These are phyloP conservation scores for Claviceps sp. DNA, from an alignment of 2,329 filamentous ascomycete species.

Conservation along the genomic window DNA sequence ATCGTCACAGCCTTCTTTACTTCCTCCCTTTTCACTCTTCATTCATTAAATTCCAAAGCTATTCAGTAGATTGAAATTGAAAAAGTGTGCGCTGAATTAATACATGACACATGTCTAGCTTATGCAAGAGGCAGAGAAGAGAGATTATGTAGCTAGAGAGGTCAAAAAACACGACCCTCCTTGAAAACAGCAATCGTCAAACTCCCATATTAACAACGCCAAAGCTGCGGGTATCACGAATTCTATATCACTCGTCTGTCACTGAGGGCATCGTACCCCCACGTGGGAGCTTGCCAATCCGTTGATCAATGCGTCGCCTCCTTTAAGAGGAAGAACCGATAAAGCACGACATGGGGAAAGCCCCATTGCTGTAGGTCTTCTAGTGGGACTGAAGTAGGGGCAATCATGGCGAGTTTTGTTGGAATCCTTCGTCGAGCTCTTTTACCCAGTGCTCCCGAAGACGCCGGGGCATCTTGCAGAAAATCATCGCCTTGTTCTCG, in stretches of 20 bases:
- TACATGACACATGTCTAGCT: too few relatives aligned
- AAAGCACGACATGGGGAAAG: not conserved
- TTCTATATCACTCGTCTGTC: constrained; percentile 5
- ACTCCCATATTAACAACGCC: constrained; percentile 9
- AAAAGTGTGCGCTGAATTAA: too few relatives aligned
- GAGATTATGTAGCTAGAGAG: not conserved
- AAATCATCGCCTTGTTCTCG: constrained; percentile 46
- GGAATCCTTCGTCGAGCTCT: constrained; percentile 28
- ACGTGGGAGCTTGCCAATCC: not conserved
- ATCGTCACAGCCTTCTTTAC: too few relatives aligned
- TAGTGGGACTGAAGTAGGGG: not conserved
- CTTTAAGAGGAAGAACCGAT: not conserved
- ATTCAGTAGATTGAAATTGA: too few relatives aligned
- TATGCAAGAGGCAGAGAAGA: not conserved
- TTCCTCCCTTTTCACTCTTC: too few relatives aligned
- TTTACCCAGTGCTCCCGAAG: constrained; percentile 44
- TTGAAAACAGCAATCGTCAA: not conserved
- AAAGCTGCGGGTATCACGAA: constrained; percentile 12
- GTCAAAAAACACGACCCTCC: not conserved
- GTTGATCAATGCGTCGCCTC: not conserved
- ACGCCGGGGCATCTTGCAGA: constrained; percentile 43
- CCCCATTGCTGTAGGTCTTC: not conserved
- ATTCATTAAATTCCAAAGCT: too few relatives aligned
- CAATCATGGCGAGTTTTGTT: not conserved
- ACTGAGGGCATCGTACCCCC: not conserved